Evolutionary conservation across 768 basidiomycete species (phyloP).

Genomic region (Boletus pseudopeckii): DNA sequence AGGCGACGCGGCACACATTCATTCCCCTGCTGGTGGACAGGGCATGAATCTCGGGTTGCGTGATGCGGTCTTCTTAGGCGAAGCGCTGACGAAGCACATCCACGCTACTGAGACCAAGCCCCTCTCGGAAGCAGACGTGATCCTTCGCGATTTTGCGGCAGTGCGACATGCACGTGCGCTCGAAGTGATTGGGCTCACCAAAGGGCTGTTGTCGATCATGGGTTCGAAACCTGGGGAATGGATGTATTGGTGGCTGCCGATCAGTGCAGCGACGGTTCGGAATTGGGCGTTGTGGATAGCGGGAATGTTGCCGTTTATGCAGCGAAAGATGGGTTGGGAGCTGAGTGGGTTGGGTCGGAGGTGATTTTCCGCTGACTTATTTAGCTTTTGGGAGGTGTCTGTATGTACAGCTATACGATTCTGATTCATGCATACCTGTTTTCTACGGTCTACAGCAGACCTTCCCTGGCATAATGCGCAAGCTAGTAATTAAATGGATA

Average conservation of each 20-base stretch:
- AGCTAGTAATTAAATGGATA: no score
- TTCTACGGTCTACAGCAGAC: neutral
- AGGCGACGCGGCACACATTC: slow-evolving; percentile 52
- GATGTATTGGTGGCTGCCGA: slow-evolving; percentile 28
- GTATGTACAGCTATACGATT: no score
- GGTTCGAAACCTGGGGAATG: slow-evolving; percentile 13
- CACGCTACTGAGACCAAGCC: slow-evolving; percentile 10
- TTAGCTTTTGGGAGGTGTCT: neutral
- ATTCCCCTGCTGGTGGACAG: slow-evolving; percentile 55
- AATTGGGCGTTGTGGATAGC: slow-evolving; percentile 25
- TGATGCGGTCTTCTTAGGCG: slow-evolving; percentile 47
- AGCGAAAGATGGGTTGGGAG: slow-evolving; percentile 21
- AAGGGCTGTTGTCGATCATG: slow-evolving; percentile 29
- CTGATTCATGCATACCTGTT: neutral
- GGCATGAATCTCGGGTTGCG: slow-evolving; percentile 59
- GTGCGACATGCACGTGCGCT: slow-evolving; percentile 40
- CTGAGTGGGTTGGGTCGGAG: slow-evolving; percentile 27
- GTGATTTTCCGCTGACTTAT: neutral
- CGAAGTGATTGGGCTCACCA: slow-evolving; percentile 40
- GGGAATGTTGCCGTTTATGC: slow-evolving; percentile 20
- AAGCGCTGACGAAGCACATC: slow-evolving; percentile 38
- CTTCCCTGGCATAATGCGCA: no score
- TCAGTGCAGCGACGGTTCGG: slow-evolving; percentile 26
- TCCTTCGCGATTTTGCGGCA: slow-evolving; percentile 36
- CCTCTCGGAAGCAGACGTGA: slow-evolving; percentile 26